phyloP scores from a whole-genome alignment of 2,329 filamentous ascomycete species.

The Cyanodermella asteris region DNA sequence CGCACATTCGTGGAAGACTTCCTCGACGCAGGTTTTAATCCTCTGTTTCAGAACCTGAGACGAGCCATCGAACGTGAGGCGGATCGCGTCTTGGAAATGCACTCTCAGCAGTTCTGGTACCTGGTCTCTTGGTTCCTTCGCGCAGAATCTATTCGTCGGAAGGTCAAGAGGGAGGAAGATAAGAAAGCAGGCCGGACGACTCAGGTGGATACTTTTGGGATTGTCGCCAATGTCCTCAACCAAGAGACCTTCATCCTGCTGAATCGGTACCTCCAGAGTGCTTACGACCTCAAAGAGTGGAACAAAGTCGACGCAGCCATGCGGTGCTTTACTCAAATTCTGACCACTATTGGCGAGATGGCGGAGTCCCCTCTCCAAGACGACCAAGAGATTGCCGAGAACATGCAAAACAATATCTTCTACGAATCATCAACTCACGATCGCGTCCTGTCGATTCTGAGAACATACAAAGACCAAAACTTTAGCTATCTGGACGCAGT shows the following conservation, averaged over 20 bases:
- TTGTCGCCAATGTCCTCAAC: slow-evolving; percentile 74
- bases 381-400: slow-evolving; percentile 95
- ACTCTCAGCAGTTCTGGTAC: slow-evolving; percentile 77
- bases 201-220: slow-evolving; percentile 53
- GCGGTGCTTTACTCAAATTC: slow-evolving; percentile 84
- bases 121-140: slow-evolving; percentile 80
- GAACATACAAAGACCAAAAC: slow-evolving; percentile 79
- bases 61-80: slow-evolving; percentile 81
- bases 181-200: slow-evolving; percentile 29
- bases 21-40: slow-evolving; percentile 86
- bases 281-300: slow-evolving; percentile 70
- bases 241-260: slow-evolving; percentile 88
- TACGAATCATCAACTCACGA: slow-evolving; percentile 95
- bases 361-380: slow-evolving; percentile 61
- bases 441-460: slow-evolving; percentile 54
- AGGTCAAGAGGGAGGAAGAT: slow-evolving; percentile 30
- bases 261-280: slow-evolving; percentile 59
- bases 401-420: slow-evolving; percentile 90
- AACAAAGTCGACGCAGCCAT: slow-evolving; percentile 68
- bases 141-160: slow-evolving; percentile 55
- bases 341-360: slow-evolving; percentile 88
- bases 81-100: slow-evolving; percentile 54
- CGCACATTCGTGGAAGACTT: slow-evolving; percentile 78
- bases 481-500: slow-evolving; percentile 84
- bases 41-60: slow-evolving; percentile 62